A percentile compares a stretch with the other conserved stretches of the same genome.
Evolutionary conservation across 2,329 filamentous ascomycete species (phyloP).

Genomic region (Zymoseptoria brevis): DNA sequence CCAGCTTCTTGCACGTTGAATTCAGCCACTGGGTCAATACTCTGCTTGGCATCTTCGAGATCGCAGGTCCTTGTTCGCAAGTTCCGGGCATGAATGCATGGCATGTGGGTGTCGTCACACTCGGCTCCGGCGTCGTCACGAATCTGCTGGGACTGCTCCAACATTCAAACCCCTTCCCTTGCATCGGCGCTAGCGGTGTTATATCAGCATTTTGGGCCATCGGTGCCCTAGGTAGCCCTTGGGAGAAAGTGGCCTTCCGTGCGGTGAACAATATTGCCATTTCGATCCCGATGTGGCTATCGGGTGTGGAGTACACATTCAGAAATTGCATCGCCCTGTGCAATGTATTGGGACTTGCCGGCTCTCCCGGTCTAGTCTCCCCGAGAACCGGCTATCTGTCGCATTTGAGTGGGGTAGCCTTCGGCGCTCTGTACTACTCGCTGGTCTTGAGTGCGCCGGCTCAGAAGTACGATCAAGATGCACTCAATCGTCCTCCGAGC

Average conservation of each 20-base stretch:
- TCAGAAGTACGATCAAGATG: not conserved
- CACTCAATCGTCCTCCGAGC: no score
- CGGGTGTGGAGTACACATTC: not conserved
- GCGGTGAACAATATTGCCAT: not conserved
- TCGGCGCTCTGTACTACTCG: constrained; percentile 7
- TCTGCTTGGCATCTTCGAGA: constrained; percentile 2
- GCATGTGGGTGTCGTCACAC: constrained; percentile 5
- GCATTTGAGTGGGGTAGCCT: constrained; percentile 7
- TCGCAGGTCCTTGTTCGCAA: constrained; percentile 1
- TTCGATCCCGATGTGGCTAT: not conserved
- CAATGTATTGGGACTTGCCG: not conserved
- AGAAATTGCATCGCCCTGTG: not conserved
- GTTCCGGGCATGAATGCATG: constrained; percentile 7
- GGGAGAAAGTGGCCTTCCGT: not conserved
- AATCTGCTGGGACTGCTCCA: not conserved
- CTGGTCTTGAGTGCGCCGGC: not conserved
- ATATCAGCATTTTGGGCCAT: not conserved
- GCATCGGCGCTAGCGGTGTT: constrained; percentile 3
- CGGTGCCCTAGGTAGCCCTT: not conserved
- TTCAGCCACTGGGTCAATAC: constrained; percentile 5
- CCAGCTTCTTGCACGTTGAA: no score
- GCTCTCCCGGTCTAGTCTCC: not conserved
- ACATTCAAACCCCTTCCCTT: not conserved
- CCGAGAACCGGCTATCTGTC: constrained; percentile 1
- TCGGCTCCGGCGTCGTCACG: constrained; percentile 3